These are phyloP conservation scores for Thalassiosira livingstoniorum DNA, from an alignment of 352 stramenopile genomes.

Conservation along the genomic window DNA sequence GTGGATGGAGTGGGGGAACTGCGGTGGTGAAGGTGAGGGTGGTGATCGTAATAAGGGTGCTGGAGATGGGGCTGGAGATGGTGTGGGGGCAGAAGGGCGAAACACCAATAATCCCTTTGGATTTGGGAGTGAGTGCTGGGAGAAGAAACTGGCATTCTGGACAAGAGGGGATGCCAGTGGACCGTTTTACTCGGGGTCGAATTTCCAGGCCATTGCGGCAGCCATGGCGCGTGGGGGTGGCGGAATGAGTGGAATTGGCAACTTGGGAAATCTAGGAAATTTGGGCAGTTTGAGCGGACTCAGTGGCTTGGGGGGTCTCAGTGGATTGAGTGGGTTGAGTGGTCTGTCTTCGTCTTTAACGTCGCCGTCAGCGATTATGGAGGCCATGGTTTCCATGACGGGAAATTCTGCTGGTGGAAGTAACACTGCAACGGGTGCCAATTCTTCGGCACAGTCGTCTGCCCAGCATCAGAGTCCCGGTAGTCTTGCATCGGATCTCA, in stretches of 20 bases:
- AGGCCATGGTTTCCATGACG: not conserved
- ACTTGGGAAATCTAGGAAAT: too few species aligned
- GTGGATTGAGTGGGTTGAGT: too few species aligned
- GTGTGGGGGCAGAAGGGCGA: not conserved
- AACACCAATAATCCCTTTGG: too few species aligned
- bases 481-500: too few species aligned
- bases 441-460: too few species aligned
- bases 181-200: slow-evolving; percentile 10
- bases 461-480: too few species aligned
- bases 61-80: slow-evolving; percentile 1
- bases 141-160: slow-evolving; percentile 87
- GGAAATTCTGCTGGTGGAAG: not conserved
- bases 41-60: slow-evolving; percentile 3
- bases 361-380: slow-evolving; percentile 21
- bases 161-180: slow-evolving; percentile 64
- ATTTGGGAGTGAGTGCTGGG: slow-evolving; percentile 51
- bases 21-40: not conserved
- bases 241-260: not conserved
- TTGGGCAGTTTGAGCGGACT: too few species aligned
- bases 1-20: not conserved
- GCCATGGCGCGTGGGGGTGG: slow-evolving; percentile 6
- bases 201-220: slow-evolving; percentile 22
- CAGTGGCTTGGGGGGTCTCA: too few species aligned
- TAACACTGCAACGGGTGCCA: too few species aligned
- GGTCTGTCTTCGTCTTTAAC: not conserved